These are phyloP conservation scores for Fusarium irregulare DNA, from an alignment of 2,329 filamentous ascomycete genomes.

Conservation along the genomic window DNA sequence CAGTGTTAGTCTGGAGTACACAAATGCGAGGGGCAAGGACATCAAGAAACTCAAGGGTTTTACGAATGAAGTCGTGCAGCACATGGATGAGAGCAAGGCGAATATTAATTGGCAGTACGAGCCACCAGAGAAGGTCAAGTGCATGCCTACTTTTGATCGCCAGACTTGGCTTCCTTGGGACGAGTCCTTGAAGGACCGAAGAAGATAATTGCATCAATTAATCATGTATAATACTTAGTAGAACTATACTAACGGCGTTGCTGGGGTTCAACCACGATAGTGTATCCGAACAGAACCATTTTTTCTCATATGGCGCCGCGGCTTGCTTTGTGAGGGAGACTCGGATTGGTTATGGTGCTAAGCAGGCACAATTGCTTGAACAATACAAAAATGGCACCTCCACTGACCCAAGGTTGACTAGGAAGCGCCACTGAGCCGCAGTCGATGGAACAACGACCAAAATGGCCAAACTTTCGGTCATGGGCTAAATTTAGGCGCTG, in stretches of 20 bases:
- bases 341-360: background rate
- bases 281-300: background rate
- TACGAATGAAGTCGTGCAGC: constrained; percentile 51
- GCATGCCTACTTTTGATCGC: constrained; percentile 56
- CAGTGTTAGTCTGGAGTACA: constrained; percentile 66
- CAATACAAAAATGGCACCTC: background rate
- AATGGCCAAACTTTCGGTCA: background rate
- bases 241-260: constrained; percentile 20
- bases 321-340: background rate
- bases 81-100: constrained; percentile 46
- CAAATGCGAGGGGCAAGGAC: constrained; percentile 54
- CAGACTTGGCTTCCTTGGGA: constrained; percentile 57
- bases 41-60: constrained; percentile 66
- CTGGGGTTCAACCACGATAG: constrained; percentile 16
- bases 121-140: constrained; percentile 61
- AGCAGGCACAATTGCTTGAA: constrained; percentile 4
- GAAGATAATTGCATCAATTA: background rate
- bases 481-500: constrained; percentile 10
- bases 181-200: constrained; percentile 29
- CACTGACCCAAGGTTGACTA: constrained; percentile 2
- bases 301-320: background rate
- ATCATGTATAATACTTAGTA: constrained; percentile 5
- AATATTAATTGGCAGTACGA: constrained; percentile 57
- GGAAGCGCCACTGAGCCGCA: background rate
- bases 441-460: background rate